Base-by-base conservation (phyloP, 345 rosid species). In the Linum tenue region DNA sequence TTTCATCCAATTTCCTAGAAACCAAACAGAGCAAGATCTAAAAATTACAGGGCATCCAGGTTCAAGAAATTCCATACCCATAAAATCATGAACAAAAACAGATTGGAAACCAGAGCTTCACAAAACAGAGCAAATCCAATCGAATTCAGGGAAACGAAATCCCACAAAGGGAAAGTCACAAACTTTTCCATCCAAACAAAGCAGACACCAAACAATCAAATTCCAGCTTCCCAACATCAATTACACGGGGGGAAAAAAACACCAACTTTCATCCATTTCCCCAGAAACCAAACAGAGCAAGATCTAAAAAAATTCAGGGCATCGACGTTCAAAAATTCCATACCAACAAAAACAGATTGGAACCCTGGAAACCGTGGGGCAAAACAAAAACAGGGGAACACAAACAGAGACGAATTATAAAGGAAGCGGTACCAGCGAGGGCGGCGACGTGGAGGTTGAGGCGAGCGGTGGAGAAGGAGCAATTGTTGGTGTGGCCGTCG, bases 401-500 rank as follows among this genome's bases (percentile, higher is more conserved):
- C 31, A 22, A 35, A 63, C 14, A 5, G 12, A 15, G 7, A 56
- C 44, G 16, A 40, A 38, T 31, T 7, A 31, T 9, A 2, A 56
- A n/a, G 31, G 31, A 7, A 1, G 12, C 2, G 43, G 51, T 75
- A 86, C 97, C 92, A 22, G 96, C 87, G 12, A 92, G 84, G 60
- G 76, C 81, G 36, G 94, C 85, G 41, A 85, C 80, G 64, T 92
- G 98, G 79, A 92, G 84, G 63, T 92, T 92, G 77, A 92, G 97
- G 43, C 97, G 89, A 56, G 87, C 81, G 66, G 83, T 92, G 67
- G 74, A 86, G 76, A 92, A 92, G 60, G 96, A 92, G 80, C 87
- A 79, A 64, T 92, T 89, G 57, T 85, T 87, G 62, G 89, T 78
- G 79, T 92, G 98, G 57, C 97, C 98, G 41, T 92, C 98, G 42